Conservation (phyloP, 2,329 filamentous ascomycete genomes). For the Fusarium udum region DNA sequence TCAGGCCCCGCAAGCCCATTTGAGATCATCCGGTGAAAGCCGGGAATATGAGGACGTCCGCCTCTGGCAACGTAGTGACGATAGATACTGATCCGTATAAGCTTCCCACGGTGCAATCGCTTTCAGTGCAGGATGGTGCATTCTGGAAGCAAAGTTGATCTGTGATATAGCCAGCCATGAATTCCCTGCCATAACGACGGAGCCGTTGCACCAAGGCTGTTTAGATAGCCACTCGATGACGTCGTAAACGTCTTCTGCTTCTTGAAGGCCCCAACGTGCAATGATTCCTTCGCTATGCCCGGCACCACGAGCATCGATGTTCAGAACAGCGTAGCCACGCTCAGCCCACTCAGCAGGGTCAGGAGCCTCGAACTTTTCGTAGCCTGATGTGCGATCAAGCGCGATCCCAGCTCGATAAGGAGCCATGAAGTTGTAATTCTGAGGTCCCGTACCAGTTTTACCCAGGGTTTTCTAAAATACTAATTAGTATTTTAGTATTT, state of each 20-base stretch:
- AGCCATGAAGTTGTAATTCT: not conserved
- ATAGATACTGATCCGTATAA: slow-evolving; percentile 8
- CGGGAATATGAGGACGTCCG: slow-evolving; percentile 23
- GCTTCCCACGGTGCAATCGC: slow-evolving; percentile 26
- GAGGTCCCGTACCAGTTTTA: slow-evolving; percentile 9
- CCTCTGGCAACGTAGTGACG: slow-evolving; percentile 40
- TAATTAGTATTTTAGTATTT: no score
- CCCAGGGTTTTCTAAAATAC: no score
- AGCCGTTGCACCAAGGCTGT: slow-evolving; percentile 8
- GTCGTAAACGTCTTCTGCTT: slow-evolving; percentile 18
- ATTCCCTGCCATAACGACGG: slow-evolving; percentile 13
- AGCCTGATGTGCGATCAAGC: not conserved
- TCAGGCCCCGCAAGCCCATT: not conserved
- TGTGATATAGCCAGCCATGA: slow-evolving; percentile 14
- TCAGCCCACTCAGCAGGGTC: slow-evolving; percentile 15
- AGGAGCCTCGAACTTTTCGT: slow-evolving; percentile 20
- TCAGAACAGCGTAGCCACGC: slow-evolving; percentile 3
- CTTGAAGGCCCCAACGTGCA: slow-evolving; percentile 3
- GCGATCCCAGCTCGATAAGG: slow-evolving; percentile 4
- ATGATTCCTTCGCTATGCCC: slow-evolving; percentile 1
- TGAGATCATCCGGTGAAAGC: slow-evolving; percentile 25
- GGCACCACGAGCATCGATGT: slow-evolving; percentile 2
- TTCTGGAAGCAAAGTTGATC: slow-evolving; percentile 4
- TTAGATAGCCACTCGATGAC: slow-evolving; percentile 4
- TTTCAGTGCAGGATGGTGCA: not conserved